Conservation (phyloP, 2,329 filamentous ascomycete species). For the Aureobasidium sp. region DNA sequence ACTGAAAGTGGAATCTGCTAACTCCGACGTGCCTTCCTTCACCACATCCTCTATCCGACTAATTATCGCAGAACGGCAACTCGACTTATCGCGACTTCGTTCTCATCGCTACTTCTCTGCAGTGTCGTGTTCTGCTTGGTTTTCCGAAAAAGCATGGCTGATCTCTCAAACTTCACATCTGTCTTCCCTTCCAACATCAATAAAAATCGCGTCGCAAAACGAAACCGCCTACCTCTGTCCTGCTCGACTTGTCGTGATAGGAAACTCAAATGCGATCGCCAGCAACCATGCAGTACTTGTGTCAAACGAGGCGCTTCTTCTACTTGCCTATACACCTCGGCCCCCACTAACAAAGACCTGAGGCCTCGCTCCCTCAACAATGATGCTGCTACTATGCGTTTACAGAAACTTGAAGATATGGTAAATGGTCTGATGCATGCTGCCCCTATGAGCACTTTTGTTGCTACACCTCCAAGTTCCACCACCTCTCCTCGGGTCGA, state of each 20-base stretch:
- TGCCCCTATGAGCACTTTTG: background rate
- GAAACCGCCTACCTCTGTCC: constrained; percentile 4
- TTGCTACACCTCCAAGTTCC: background rate
- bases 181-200: background rate
- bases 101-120: background rate
- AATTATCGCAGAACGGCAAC: background rate
- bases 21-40: background rate
- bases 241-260: background rate
- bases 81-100: background rate
- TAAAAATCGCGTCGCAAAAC: constrained; percentile 4
- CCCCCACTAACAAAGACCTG: background rate
- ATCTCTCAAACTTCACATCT: background rate
- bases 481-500: background rate
- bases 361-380: background rate
- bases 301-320: background rate
- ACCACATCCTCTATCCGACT: background rate
- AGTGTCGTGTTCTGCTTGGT: background rate
- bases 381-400: background rate
- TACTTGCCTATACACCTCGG: background rate
- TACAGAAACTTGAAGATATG: constrained; percentile 10
- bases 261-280: constrained; percentile 8
- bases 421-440: constrained; percentile 5
- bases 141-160: background rate
- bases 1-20: background rate
- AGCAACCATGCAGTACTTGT: constrained; percentile 6